Percentiles rank a stretch among this genome's conserved stretches.
phyloP scores from a whole-genome alignment of 768 basidiomycete genomes.

The Xerocomellus chrysenteron region DNA sequence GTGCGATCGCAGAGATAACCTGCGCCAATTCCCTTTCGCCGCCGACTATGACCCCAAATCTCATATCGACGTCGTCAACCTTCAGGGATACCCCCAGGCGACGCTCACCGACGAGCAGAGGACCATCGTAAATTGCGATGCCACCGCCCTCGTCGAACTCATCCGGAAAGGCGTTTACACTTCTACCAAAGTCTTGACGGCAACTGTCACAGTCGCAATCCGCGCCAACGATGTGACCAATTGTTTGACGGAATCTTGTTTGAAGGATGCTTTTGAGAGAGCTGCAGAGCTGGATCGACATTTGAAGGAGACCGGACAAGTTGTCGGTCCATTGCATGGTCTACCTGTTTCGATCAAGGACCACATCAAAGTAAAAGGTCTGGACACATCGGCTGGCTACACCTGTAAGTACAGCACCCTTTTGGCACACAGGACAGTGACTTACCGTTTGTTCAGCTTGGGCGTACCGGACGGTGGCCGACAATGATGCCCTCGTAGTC shows the following conservation, averaged over 20 bases:
- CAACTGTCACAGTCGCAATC: constrained; percentile 28
- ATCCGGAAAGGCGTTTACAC: constrained; percentile 24
- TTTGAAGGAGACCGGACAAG: constrained; percentile 43
- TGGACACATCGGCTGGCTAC: constrained; percentile 40
- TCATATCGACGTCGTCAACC: constrained; percentile 7
- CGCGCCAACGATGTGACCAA: constrained; percentile 40
- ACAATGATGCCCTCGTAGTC: constrained; percentile 44
- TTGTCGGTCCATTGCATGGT: constrained; percentile 46
- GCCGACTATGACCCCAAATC: constrained; percentile 1
- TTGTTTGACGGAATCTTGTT: constrained; percentile 59
- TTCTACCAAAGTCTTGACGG: constrained; percentile 25
- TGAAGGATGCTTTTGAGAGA: constrained; percentile 47
- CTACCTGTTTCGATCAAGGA: constrained; percentile 48
- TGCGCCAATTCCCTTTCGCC: constrained; percentile 8
- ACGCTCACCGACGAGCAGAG: constrained; percentile 27
- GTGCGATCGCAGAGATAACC: constrained; percentile 20
- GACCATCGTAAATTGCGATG: constrained; percentile 31
- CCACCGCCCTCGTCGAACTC: constrained; percentile 25
- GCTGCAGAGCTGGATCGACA: constrained; percentile 52
- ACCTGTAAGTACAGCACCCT: constrained; percentile 11
- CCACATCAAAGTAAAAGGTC: constrained; percentile 45
- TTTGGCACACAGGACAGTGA: neutral
- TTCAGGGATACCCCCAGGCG: constrained; percentile 29
- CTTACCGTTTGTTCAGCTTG: constrained; percentile 33
- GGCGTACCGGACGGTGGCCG: constrained; percentile 38